Conservation (phyloP, 768 basidiomycete species). For the Rhizopogon roseolus region DNA sequence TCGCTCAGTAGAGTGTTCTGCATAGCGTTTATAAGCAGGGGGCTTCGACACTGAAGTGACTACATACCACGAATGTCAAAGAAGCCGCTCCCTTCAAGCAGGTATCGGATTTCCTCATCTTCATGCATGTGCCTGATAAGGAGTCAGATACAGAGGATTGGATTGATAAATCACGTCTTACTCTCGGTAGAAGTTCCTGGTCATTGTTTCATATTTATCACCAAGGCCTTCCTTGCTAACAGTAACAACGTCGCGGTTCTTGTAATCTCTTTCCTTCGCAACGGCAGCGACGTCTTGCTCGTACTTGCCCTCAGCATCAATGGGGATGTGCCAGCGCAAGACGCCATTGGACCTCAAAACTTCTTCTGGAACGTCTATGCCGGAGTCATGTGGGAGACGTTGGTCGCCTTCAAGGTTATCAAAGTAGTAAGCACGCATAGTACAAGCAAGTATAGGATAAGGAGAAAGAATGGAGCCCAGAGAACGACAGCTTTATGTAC, state of each 20-base stretch:
- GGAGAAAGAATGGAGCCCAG: neutral
- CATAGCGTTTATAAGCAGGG: neutral
- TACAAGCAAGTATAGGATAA: neutral
- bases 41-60: neutral
- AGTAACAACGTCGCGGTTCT: slow-evolving; percentile 77
- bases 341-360: slow-evolving; percentile 58
- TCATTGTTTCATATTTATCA: slow-evolving; percentile 74
- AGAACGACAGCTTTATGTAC: neutral
- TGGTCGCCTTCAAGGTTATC: slow-evolving; percentile 76
- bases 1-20: slow-evolving; percentile 58
- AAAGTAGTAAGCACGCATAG: slow-evolving; percentile 72
- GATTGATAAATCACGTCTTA: slow-evolving; percentile 27
- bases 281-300: slow-evolving; percentile 50
- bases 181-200: slow-evolving; percentile 84
- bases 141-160: neutral
- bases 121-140: slow-evolving; percentile 80
- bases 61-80: slow-evolving; percentile 84
- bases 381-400: slow-evolving; percentile 74
- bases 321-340: slow-evolving; percentile 60
- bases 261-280: slow-evolving; percentile 69
- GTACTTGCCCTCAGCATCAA: slow-evolving; percentile 42
- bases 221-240: slow-evolving; percentile 77
- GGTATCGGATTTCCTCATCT: slow-evolving; percentile 92
- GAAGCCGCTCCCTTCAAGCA: slow-evolving; percentile 82
- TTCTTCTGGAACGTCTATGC: slow-evolving; percentile 43